A percentile compares a stretch with the other conserved stretches of the same genome.
phyloP scores from a whole-genome alignment of 1,284 basidiomycete genomes.

The Caloboletus inedulis region DNA sequence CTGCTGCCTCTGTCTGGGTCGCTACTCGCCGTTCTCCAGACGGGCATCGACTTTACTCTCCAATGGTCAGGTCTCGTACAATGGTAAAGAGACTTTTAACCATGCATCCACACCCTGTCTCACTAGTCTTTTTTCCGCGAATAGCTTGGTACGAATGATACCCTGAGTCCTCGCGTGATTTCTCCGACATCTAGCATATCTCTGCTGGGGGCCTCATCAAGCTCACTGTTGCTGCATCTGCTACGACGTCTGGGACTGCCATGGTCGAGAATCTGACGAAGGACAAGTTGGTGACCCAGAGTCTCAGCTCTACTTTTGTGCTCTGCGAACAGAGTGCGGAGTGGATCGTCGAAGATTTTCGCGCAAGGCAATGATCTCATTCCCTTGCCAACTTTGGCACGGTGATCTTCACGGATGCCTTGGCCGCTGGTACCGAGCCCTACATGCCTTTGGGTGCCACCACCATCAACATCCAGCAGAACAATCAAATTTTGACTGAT shows the following conservation, averaged over 20 bases:
- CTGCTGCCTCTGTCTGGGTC: constrained; percentile 4
- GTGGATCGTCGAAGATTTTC: constrained; percentile 16
- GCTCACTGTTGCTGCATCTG: neutral
- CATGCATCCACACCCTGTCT: neutral
- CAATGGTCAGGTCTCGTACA: neutral
- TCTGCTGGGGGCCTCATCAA: constrained; percentile 6
- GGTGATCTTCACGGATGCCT: constrained; percentile 1
- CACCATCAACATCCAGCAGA: constrained; percentile 2
- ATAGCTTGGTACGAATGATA: constrained; percentile 8
- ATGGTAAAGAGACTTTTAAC: neutral
- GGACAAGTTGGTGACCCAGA: neutral
- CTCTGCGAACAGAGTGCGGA: constrained; percentile 3
- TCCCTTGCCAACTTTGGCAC: constrained; percentile 1
- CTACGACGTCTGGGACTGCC: constrained; percentile 1
- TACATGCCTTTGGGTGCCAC: constrained; percentile 1
- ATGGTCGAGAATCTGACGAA: constrained; percentile 7
- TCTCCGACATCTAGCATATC: constrained; percentile 4
- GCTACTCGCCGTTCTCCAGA: constrained; percentile 10
- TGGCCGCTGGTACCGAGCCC: neutral
- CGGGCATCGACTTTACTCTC: neutral
- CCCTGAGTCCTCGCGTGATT: neutral
- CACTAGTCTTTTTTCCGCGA: neutral
- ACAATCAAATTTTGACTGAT: constrained; percentile 4
- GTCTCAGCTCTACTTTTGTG: neutral
- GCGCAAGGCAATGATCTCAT: neutral